Evolutionary conservation across 2,329 filamentous ascomycete species (phyloP), one percentile per base, ranked within the genome.

Genomic region (Cercospora berteroae): DNA sequence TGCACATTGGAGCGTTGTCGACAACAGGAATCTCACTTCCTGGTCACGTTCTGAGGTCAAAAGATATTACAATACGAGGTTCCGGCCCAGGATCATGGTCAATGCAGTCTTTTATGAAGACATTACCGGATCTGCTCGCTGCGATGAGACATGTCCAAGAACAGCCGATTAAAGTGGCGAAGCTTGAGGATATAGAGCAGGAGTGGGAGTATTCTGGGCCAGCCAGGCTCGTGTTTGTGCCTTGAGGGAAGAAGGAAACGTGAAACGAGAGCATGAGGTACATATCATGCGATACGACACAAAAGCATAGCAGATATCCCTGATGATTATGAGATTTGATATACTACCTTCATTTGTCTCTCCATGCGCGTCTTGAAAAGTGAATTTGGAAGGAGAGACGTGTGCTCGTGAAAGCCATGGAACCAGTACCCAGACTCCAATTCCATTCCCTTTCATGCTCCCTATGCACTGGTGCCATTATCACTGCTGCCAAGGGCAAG

Each of bases 1-100:
- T 87, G 10, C 82, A 84, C 61, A 83, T 87, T 64, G 85, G 86
- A 5, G 76, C 78, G 1, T 71, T 87, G 52, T 80, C 81, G 0
- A 31, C 44, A 2, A 74, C 77, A 20, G 78, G 80, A 1, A 76
- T 81, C 0, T 68, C 72, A 6, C 73, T 87, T 9, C 80, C 83
- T 0, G 79, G 80, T 0, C 77, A 79, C 4, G 70, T 84, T 6
- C 73, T 87, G 68, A 77, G 85, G 67, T 80, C 81, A 23, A 83
- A 83, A 71, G 79, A 85, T 61, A 76, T 87, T 4, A 83, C 81
- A 2, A 76, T 77, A 50, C 58, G 74, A n/a, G 75, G 75, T 1
- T 70, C 71, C 18, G 75, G 76, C 1, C 73, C 74, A 0, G 76
- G 75, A 4, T 69, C 71, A 10, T 77, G 73, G 73, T 68, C 59